Conservation (phyloP, 208 protist species). For the Acanthamoeba lenticulata region DNA sequence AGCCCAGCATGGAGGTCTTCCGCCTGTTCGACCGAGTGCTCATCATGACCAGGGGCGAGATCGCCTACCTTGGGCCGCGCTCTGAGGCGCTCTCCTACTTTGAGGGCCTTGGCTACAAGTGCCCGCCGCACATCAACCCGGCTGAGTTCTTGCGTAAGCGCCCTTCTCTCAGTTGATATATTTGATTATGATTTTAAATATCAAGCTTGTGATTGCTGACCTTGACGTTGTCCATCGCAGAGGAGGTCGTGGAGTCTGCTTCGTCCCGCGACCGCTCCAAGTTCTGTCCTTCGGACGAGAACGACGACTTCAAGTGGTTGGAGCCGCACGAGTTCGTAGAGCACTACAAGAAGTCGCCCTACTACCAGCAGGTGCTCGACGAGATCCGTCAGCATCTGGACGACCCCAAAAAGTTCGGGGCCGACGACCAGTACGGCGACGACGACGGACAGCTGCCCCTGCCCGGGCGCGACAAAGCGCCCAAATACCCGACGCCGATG, state of each 20-base stretch:
- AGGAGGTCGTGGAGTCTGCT: constrained; percentile 48
- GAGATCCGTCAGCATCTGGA: not conserved
- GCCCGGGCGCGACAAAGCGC: not conserved
- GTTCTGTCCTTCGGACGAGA: not conserved
- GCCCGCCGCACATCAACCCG: constrained; percentile 64
- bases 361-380: not conserved
- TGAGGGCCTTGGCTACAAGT: constrained; percentile 64
- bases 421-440: not conserved
- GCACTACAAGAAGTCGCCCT: constrained; percentile 6
- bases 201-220: no score
- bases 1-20: constrained; percentile 52
- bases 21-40: constrained; percentile 63
- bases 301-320: constrained; percentile 43
- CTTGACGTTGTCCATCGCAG: no score
- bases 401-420: not conserved
- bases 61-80: constrained; percentile 68
- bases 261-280: not conserved
- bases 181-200: no score
- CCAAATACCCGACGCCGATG: not conserved
- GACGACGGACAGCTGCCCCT: not conserved
- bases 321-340: constrained; percentile 58
- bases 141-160: constrained; percentile 75
- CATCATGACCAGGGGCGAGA: constrained; percentile 64
- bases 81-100: constrained; percentile 68
- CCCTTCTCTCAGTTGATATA: no score